Base-by-base conservation (phyloP, 768 basidiomycete genomes). In the Crucibulum laeve region DNA sequence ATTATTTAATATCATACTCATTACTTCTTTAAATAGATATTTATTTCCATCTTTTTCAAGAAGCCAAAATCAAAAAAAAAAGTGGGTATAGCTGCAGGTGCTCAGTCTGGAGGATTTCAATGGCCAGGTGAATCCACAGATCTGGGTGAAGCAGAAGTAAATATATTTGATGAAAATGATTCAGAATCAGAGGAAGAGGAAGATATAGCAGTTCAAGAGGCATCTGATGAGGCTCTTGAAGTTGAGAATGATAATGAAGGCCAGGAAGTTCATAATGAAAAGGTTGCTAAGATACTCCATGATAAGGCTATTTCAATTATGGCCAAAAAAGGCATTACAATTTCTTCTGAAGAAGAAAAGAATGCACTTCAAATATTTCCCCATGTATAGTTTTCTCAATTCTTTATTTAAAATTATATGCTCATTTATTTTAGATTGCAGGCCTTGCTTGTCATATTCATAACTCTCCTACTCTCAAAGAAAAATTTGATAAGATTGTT, bases 1-100 rank as follows among this genome's bases (percentile, higher is more conserved):
- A 38, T 28, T 13, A 36, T 17, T 26, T n/a, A 26, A 7, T 41
- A 18, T 25, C 22, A 8, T 5, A 28, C n/a, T 25, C 34, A 24
- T 45, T 46, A 24, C 21, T 23, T 19, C 38, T 47, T 15, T 28
- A 14, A 26, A n/a, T n/a, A 59, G 56, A 48, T 49, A 11, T 55
- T 58, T 46, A 45, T 58, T 14, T 55, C 55, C n/a, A 55, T 55
- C 38, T 59, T 62, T 26, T 59, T 53, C 44, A 52, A 55, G 32
- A 51, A 51, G 25, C 50, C 42, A 0, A 54, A 50, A 38, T 33
- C 36, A 19, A 47, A 48, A 5, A 56, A 57, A 34, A 44, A 38
- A 14, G 32, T 17, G 5, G 23, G 5, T 19, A 26, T 43, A 30
- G 33, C 25, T 2, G 45, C 28, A 7, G 51, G 44, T 32, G 42